Evolutionary conservation across 163 green algal species (phyloP), one percentile per base, ranked within the genome.

Genomic region (Trebouxia gelatinosa): DNA sequence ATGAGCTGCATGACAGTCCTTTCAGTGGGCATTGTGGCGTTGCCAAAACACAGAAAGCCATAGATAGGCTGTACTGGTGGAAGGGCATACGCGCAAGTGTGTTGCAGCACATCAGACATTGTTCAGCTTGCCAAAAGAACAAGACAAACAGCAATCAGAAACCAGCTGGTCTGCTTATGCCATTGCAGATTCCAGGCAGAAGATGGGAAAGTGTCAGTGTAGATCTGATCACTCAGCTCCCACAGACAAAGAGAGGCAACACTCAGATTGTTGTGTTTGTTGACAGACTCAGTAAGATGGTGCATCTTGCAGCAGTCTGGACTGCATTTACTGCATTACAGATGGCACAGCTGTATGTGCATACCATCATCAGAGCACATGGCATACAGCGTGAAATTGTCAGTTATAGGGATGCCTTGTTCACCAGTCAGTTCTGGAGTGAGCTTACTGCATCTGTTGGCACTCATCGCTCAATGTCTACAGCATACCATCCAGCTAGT

Each of bases 221-320:
- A 46, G 80, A 89, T 51, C 74, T 87, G 29, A 84, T 85, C 31
- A 78, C 23, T 2, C 21, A 34, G 1, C 38, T 87, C 5, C 78
- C 84, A 2, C 5, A 37, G 29, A 84, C 80, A 7, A 50, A 35
- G 6, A 6, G 2, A 5, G 70, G 75, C 3, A 65, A 88, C 13
- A 71, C 90, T 68, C 35, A 82, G 38, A 87, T 92, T 23, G 28
- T 89, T 1, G 79, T 86, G 0, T 86, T 92, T 40, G 85, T 93
- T 17, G 81, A 91, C 80, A 66, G 71, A 4, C 70, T 93, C 0
- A 87, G 74, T 38, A 92, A 91, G 40, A 84, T 87, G 81, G 70
- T 81, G 0, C 66, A 85, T 26, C 80, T 91, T 34, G 65, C 77
- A 2, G 64, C 85, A 9, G 84, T 71, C 6, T 80, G 35, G 2